phyloP scores from a whole-genome alignment of 805 yeast species.

The Ogataea siamensis region DNA sequence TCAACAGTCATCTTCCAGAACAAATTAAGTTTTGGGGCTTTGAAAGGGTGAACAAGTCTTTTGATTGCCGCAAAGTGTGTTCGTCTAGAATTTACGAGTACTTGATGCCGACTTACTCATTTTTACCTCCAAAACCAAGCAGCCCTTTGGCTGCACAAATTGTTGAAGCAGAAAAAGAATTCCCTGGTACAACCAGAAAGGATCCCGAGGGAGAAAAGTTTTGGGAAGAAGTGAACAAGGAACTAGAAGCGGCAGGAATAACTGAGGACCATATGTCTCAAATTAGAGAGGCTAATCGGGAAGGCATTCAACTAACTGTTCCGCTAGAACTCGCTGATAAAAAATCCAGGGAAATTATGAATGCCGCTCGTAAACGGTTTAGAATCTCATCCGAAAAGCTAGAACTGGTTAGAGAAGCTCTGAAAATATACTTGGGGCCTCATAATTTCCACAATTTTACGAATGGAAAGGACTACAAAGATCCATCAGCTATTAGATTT shows the following conservation, averaged over 20 bases:
- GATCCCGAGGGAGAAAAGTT: slow-evolving; percentile 72
- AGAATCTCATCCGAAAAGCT: slow-evolving; percentile 65
- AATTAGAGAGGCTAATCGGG: slow-evolving; percentile 35
- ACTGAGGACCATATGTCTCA: slow-evolving; percentile 38
- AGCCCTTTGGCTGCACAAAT: slow-evolving; percentile 63
- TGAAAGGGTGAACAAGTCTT: slow-evolving; percentile 82
- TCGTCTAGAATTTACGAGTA: slow-evolving; percentile 95
- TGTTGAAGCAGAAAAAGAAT: slow-evolving; percentile 46
- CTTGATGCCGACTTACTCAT: slow-evolving; percentile 84
- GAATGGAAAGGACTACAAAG: slow-evolving; percentile 62
- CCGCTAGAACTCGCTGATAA: slow-evolving; percentile 37
- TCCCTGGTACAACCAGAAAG: slow-evolving; percentile 58
- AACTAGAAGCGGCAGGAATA: slow-evolving; percentile 39
- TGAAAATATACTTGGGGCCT: slow-evolving; percentile 75
- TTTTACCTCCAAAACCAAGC: slow-evolving; percentile 85
- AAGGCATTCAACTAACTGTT: slow-evolving; percentile 37
- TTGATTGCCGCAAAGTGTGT: slow-evolving; percentile 94
- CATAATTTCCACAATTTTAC: slow-evolving; percentile 70
- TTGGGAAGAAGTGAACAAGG: slow-evolving; percentile 55
- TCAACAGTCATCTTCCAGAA: slow-evolving; percentile 75
- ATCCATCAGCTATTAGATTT: slow-evolving; percentile 78
- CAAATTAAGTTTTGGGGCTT: slow-evolving; percentile 93
- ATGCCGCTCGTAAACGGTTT: slow-evolving; percentile 62
- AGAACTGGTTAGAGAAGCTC: slow-evolving; percentile 59
- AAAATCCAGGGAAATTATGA: slow-evolving; percentile 61